Evolutionary conservation across 2,329 filamentous ascomycete genomes (phyloP), one percentile per base, ranked within the genome.

Genomic region (Biscogniauxia marginata): DNA sequence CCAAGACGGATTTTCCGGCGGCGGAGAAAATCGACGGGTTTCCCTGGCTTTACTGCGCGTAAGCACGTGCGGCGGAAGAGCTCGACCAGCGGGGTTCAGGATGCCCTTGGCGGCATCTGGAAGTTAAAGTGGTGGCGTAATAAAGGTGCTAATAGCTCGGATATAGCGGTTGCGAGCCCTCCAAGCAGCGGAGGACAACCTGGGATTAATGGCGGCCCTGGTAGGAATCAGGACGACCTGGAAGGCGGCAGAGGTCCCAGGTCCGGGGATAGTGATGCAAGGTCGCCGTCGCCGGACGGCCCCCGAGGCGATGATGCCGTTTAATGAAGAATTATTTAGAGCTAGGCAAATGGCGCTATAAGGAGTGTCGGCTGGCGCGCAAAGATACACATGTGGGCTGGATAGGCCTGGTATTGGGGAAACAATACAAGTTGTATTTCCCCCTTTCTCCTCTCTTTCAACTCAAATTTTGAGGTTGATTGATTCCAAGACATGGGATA

Each of bases 41-140:
- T 87, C 58, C 83, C 83, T 0, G 83, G 84, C 0, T 84, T 87
- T 54, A 82, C 78, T 4, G 83, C 84, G 5, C 75, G 83, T 43
- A 75, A 75, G 49, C 60, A 61, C 30, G 71, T 74, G 30, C 68
- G 74, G 18, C 68, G 74, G 47, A 74, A 72, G 57, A 74, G 72
- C 52, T 73, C 70, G 52, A 68, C 69, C 44, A 65, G 67, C 2
- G 71, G 69, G 20, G 69, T 81, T 1, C 82, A 84, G 48, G 79
- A 80, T 13, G 76, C 81, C 0, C 67, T 83, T 0, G 76, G 79
- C 4, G 79, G 79, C 1, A 73, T 87, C 21, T 81, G 79, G 70
- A 80, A 79, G 43, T 69, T 85, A 60, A 75, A 73, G 23, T 87
- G 84, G 84, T 85, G 83, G 77, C 65, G 65, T 23, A 56, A 66